Percentiles rank a stretch among this genome's conserved stretches.
These are phyloP conservation scores for Aspergillus bertholletiae DNA, from an alignment of 495 filamentous ascomycete genomes.

Conservation along the genomic window DNA sequence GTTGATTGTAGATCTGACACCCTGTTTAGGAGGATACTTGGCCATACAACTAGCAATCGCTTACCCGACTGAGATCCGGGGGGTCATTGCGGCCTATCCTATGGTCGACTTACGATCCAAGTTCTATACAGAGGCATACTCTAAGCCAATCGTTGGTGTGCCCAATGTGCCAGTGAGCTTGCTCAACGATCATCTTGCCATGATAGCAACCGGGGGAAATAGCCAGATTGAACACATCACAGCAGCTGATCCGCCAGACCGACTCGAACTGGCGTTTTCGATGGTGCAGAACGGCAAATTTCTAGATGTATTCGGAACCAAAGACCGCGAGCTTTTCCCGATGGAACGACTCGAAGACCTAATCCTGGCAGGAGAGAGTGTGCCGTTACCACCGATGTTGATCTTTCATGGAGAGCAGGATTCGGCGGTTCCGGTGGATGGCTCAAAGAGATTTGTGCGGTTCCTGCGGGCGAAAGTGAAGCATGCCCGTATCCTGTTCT, in stretches of 20 bases:
- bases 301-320: slow-evolving; percentile 12
- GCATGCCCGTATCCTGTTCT: background rate
- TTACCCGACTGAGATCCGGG: slow-evolving; percentile 10
- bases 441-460: slow-evolving; percentile 3
- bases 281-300: slow-evolving; percentile 19
- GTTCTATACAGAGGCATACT: slow-evolving; percentile 11
- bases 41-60: slow-evolving; percentile 12
- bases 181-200: slow-evolving; percentile 11
- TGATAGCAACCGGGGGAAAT: slow-evolving; percentile 1
- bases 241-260: slow-evolving; percentile 1
- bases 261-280: slow-evolving; percentile 8
- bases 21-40: slow-evolving; percentile 14
- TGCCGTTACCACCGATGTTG: too few species aligned
- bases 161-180: slow-evolving; percentile 8
- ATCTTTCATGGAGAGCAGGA: slow-evolving; percentile 20
- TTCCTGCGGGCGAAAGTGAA: slow-evolving; percentile 6
- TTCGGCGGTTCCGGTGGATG: slow-evolving; percentile 13
- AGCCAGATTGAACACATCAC: background rate
- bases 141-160: slow-evolving; percentile 15
- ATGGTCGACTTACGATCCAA: slow-evolving; percentile 16
- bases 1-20: too few species aligned
- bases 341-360: slow-evolving; percentile 9
- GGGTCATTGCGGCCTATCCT: slow-evolving; percentile 11
- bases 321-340: slow-evolving; percentile 9
- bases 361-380: background rate